A percentile compares a stretch with the other conserved stretches of the same genome.
Conservation (phyloP, 169 alveolate genomes). For the Cryptosporidium bovis region DNA sequence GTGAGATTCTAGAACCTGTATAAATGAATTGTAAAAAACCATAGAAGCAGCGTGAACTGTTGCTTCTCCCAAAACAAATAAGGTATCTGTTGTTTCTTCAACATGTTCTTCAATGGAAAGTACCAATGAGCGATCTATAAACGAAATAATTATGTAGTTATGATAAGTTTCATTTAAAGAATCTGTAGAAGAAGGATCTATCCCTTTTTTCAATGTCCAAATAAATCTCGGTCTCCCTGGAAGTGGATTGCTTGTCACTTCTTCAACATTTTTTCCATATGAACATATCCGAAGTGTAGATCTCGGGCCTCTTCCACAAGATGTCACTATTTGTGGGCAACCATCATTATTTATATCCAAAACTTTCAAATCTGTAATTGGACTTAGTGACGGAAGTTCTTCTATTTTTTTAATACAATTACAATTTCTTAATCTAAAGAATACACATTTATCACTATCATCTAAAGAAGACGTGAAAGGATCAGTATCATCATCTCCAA, state of each 20-base stretch:
- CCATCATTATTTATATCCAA: conserved; percentile 86
- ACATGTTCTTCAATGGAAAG: conserved; percentile 94
- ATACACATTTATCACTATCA: conserved; percentile 87
- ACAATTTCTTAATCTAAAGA: conserved; percentile 91
- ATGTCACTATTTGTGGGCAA: conserved; percentile 85
- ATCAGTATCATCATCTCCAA: conserved; percentile 85
- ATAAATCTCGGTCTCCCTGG: conserved; percentile 97
- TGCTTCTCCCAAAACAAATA: conserved; percentile 85
- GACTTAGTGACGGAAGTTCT: conserved; percentile 92
- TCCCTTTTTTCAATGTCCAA: conserved; percentile 90
- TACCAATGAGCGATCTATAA: conserved; percentile 93
- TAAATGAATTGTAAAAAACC: conserved; percentile 89
- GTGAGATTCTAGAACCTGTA: conserved; percentile 93
- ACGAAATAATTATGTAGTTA: conserved; percentile 94
- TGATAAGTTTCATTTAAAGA: conserved; percentile 76
- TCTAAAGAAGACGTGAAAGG: conserved; percentile 91
- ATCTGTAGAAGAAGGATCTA: neutral
- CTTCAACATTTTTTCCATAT: conserved; percentile 95
- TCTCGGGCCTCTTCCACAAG: conserved; percentile 97
- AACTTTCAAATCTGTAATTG: conserved; percentile 95
- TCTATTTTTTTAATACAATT: conserved; percentile 90
- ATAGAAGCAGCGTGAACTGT: conserved; percentile 87
- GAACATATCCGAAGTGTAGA: conserved; percentile 93
- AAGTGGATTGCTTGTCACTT: conserved; percentile 93
- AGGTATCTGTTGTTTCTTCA: conserved; percentile 91